Evolutionary conservation across 352 stramenopile species (phyloP), one percentile per base, ranked within the genome.

Genomic region (Phytophthora cactorum): DNA sequence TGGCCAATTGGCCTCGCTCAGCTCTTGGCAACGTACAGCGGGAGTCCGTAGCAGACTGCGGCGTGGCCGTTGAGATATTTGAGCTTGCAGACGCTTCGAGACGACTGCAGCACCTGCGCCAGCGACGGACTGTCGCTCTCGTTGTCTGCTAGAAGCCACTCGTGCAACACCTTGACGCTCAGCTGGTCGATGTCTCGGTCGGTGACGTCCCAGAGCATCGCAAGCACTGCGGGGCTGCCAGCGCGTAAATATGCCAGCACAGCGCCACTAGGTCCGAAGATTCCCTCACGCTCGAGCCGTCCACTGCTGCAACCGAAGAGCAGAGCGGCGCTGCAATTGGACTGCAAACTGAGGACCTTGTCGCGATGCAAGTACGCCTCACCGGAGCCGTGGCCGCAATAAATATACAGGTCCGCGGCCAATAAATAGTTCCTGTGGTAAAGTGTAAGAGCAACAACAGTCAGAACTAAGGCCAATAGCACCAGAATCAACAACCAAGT

Each of bases 121-220:
- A 98, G 70, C 27, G 81, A 80, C 55, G 55, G 60, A 47, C 41
- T 56, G 14, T 29, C n/a, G 6, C 49, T 51, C 10, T 89, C 72
- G 32, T 81, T 25, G 83, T 75, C 59, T 50, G 81, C 49, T 80
- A 98, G 22, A 36, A 93, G 74, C 86, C 82, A 92, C 10, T 83
- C 70, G 34, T 76, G 58, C 2, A 96, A 59, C 27, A 96, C 72
- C 1, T 78, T 66, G 36, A 84, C 66, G 67, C 89, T 91, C 36
- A 97, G 67, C n/a, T 97, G 82, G 77, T 99, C 98, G 65, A 99
- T 98, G 76, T 99, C 98, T 58, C 90, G 86, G 73, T 99, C 98
- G 27, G 97, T 99, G 14, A 99, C 97, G 76, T 99, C 98, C 98
- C 98, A 99, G 11, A 99, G 82, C 88, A 99, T 99, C 14, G 93